These are phyloP conservation scores for Gossypium bickii DNA, from an alignment of 345 rosid genomes.

Conservation along the genomic window DNA sequence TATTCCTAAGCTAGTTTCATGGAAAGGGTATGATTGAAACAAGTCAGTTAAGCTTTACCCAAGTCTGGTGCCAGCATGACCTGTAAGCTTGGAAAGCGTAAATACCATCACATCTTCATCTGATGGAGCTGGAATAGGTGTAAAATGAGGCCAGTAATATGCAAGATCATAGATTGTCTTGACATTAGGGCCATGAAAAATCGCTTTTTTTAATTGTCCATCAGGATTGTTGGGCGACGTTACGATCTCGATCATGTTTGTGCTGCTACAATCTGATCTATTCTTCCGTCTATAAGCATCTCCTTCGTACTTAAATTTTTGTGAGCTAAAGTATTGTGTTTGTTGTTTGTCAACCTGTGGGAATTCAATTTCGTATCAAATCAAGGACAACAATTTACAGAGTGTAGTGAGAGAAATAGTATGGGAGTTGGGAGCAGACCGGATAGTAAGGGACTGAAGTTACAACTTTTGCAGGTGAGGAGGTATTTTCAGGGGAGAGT, in stretches of 20 bases:
- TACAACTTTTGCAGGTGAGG: slow-evolving; percentile 40
- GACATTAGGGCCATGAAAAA: background rate
- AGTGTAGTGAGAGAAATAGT: background rate
- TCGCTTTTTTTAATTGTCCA: background rate
- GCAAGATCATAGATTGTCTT: background rate
- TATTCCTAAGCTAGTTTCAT: background rate
- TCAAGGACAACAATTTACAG: background rate
- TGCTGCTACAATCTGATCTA: slow-evolving; percentile 15
- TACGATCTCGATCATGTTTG: background rate
- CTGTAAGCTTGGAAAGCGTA: background rate
- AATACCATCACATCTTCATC: background rate
- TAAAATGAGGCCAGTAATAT: background rate
- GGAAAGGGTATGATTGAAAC: no score
- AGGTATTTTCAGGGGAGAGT: slow-evolving; percentile 32
- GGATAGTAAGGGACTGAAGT: slow-evolving; percentile 52
- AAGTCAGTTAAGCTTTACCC: background rate
- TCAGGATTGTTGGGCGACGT: background rate
- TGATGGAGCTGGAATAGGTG: background rate
- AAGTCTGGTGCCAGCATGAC: background rate
- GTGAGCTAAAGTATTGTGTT: slow-evolving; percentile 38
- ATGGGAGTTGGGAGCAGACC: slow-evolving; percentile 25
- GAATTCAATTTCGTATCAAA: background rate
- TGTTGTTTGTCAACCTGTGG: slow-evolving; percentile 40
- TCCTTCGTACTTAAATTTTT: slow-evolving; percentile 41
- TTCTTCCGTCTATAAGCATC: slow-evolving; percentile 38